phyloP scores from a whole-genome alignment of 2,329 filamentous ascomycete genomes.

The Nigrospora sphaerica region DNA sequence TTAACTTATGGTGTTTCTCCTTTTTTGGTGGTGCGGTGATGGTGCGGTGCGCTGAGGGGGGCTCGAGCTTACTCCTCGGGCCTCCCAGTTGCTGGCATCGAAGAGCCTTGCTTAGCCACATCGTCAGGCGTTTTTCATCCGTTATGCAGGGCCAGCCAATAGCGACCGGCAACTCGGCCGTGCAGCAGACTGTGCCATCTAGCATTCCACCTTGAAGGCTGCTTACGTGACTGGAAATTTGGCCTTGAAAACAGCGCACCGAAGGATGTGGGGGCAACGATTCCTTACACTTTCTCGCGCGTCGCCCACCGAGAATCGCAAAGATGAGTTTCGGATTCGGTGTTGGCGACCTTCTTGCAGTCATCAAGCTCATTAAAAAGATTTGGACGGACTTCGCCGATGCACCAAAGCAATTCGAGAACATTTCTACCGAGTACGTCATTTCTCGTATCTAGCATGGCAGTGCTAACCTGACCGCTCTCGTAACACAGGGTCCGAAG shows the following conservation, averaged over 20 bases:
- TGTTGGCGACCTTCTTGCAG: conserved; percentile 22
- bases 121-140: too few relatives aligned
- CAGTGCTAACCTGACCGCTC: not conserved
- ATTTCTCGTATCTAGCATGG: not conserved
- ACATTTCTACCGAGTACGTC: conserved; percentile 14
- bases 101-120: too few relatives aligned
- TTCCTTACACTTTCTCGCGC: not conserved
- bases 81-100: too few relatives aligned
- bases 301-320: not conserved
- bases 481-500: not conserved
- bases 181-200: not conserved
- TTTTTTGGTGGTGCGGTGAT: too few relatives aligned
- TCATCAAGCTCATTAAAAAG: conserved; percentile 17
- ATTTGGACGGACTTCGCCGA: conserved; percentile 16
- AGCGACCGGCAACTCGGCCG: too few relatives aligned
- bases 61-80: too few relatives aligned
- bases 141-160: too few relatives aligned
- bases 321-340: conserved; percentile 27
- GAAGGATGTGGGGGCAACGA: not conserved
- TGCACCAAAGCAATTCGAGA: conserved; percentile 17
- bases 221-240: not conserved
- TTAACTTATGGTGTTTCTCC: too few relatives aligned
- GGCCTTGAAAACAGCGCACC: not conserved
- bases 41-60: too few relatives aligned
- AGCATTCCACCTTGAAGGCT: not conserved